Conservation (phyloP, 345 rosid genomes). For the Populus deltoides region DNA sequence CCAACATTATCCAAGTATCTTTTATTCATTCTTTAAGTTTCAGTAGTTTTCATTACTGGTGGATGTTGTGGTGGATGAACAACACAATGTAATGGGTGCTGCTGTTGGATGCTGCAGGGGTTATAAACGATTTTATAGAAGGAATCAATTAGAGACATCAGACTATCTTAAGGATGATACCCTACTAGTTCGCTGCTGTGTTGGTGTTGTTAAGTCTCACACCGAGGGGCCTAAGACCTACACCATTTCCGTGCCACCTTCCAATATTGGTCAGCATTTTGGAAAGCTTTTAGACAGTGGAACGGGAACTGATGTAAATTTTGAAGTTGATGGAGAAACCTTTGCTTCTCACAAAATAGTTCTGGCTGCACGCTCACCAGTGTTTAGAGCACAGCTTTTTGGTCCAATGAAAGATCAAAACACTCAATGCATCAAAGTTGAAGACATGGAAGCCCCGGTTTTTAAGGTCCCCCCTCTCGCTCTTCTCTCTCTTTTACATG, state of each 20-base stretch:
- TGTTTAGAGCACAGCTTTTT: constrained; percentile 33
- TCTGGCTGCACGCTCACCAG: constrained; percentile 34
- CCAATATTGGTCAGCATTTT: constrained; percentile 34
- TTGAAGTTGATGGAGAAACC: constrained; percentile 30
- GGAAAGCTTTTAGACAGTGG: constrained; percentile 31
- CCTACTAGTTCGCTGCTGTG: constrained; percentile 19
- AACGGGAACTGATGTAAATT: constrained; percentile 26
- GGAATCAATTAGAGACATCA: constrained; percentile 20
- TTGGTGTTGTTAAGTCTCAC: constrained; percentile 29
- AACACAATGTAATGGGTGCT: neutral
- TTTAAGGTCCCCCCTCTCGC: constrained; percentile 25
- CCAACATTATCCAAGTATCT: neutral
- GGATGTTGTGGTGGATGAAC: neutral
- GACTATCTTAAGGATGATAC: constrained; percentile 22
- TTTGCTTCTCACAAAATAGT: constrained; percentile 35
- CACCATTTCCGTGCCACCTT: constrained; percentile 23
- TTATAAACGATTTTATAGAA: constrained; percentile 22
- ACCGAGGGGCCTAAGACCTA: constrained; percentile 32
- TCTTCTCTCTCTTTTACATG: neutral
- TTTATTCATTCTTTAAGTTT: neutral
- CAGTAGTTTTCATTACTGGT: neutral
- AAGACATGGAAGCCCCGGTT: constrained; percentile 34
- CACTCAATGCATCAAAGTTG: constrained; percentile 27
- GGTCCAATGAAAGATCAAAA: constrained; percentile 37
- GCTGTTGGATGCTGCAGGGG: constrained; percentile 18